Base-by-base conservation (phyloP, 2,329 filamentous ascomycete genomes). In the Didymella exigua region DNA sequence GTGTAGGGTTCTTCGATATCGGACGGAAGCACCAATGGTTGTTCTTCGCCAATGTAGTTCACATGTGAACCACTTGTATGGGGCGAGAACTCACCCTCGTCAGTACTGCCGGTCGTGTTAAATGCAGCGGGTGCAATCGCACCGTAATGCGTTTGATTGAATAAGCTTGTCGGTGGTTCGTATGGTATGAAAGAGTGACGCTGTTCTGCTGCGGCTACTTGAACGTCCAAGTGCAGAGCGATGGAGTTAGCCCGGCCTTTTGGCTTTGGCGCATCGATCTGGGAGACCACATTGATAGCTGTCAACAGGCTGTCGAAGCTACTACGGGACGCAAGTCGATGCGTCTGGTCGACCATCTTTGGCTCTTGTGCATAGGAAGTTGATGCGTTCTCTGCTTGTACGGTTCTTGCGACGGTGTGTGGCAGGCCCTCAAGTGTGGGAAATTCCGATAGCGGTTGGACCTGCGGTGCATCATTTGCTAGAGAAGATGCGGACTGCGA, bases 201-300 rank as follows among this genome's bases (percentile, higher is more conserved):
- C 36, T 61, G 59, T 41, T 66, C 67, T 6, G 50, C 47, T n/a
- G 54, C 59, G 16, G 54, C 52, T 18, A 56, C 61, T 47, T 69
- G 63, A 14, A 59, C 60, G 40, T 67, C 61, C 13, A 69, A 53
- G 24, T 65, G 53, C 42, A 56, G 56, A 9, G 65, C 61, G 1
- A 69, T 56, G 1, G 66, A 70, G 16, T 67, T 62, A 31, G 63
- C 65, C 14, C 61, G 63, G 14, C 54, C 56, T 40, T 68, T 59
- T 14, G 64, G 62, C 40, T 47, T 61, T n/a, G 66, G 68, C 33
- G 62, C 60, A 27, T 70, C 69, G 7, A 71, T 63, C 8, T 60
- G 57, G 18, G 65, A 59, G 1, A 62, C 61, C n/a, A 60, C 41
- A 24, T 67, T 67, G 48, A 65, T 65, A n/a, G 65, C 70, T 33